phyloP scores from a whole-genome alignment of 768 basidiomycete species.

The Tricholoma matsutake region DNA sequence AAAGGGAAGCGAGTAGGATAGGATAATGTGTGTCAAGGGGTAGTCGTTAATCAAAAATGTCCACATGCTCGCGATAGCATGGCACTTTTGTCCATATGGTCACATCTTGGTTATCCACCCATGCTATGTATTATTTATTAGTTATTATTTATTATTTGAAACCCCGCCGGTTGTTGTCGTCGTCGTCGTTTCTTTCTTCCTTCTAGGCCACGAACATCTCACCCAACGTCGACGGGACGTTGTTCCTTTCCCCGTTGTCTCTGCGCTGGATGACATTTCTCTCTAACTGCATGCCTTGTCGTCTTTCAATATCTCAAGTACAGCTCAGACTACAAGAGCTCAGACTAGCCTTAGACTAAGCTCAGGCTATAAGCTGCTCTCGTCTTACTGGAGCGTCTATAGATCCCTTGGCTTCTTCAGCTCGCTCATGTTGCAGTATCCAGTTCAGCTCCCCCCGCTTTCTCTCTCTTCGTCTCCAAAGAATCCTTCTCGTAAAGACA shows the following conservation, averaged over 20 bases:
- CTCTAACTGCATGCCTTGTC: constrained; percentile 39
- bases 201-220: constrained; percentile 6
- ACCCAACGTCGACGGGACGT: constrained; percentile 25
- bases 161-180: background rate
- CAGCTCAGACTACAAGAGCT: constrained; percentile 48
- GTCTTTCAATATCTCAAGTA: constrained; percentile 18
- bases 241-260: constrained; percentile 19
- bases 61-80: too few species aligned
- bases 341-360: too few species aligned
- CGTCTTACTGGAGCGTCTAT: constrained; percentile 24
- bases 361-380: too few species aligned
- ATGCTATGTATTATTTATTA: background rate
- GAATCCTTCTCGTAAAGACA: constrained; percentile 27
- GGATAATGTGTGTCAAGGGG: too few species aligned
- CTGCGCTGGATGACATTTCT: constrained; percentile 3
- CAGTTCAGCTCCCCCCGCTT: constrained; percentile 40
- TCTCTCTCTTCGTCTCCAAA: constrained; percentile 36
- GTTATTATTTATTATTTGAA: background rate
- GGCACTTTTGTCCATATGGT: too few species aligned
- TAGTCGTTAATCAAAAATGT: too few species aligned
- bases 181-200: constrained; percentile 11
- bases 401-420: constrained; percentile 19
- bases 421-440: constrained; percentile 61
- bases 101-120: too few species aligned
- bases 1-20: too few species aligned